Conservation (phyloP, 2,329 filamentous ascomycete species). For the Bipolaris zeicola region DNA sequence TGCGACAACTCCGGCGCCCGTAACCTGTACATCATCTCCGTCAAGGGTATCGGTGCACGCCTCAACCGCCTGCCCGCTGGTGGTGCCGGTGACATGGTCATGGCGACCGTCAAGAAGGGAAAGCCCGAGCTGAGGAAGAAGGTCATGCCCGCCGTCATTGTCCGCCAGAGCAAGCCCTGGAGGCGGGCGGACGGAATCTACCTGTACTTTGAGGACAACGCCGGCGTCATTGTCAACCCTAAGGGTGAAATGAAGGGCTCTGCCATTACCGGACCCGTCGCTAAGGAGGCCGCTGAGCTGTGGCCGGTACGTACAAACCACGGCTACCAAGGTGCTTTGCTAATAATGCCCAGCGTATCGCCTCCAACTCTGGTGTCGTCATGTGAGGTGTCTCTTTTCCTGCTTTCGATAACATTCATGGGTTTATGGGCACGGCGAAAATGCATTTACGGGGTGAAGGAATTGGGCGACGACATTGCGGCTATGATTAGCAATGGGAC, state of each 20-base stretch:
- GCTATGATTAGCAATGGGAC: conserved; percentile 43
- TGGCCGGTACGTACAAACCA: conserved; percentile 78
- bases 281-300: conserved; percentile 99
- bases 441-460: conserved; percentile 49
- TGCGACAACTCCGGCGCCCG: conserved; percentile 98
- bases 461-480: conserved; percentile 44
- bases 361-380: conserved; percentile 99
- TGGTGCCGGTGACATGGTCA: conserved; percentile 99
- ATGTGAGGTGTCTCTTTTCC: conserved; percentile 73
- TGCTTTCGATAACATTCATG: conserved; percentile 48
- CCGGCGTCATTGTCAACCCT: conserved; percentile 99
- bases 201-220: conserved; percentile 99
- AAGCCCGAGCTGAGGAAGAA: conserved; percentile 99
- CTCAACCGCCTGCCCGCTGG: conserved; percentile 97
- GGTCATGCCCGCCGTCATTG: conserved; percentile 99
- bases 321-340: conserved; percentile 8
- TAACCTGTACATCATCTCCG: conserved; percentile 99
- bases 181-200: conserved; percentile 97
- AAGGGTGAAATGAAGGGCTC: conserved; percentile 99
- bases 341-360: conserved; percentile 78
- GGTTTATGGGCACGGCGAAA: conserved; percentile 48
- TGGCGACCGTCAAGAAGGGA: conserved; percentile 99
- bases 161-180: conserved; percentile 99
- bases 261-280: conserved; percentile 97
- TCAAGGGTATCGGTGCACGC: conserved; percentile 97